A percentile compares a stretch with the other conserved stretches of the same genome.
Evolutionary conservation across 2,329 filamentous ascomycete species (phyloP).

Genomic region (Podosphaera xanthii): DNA sequence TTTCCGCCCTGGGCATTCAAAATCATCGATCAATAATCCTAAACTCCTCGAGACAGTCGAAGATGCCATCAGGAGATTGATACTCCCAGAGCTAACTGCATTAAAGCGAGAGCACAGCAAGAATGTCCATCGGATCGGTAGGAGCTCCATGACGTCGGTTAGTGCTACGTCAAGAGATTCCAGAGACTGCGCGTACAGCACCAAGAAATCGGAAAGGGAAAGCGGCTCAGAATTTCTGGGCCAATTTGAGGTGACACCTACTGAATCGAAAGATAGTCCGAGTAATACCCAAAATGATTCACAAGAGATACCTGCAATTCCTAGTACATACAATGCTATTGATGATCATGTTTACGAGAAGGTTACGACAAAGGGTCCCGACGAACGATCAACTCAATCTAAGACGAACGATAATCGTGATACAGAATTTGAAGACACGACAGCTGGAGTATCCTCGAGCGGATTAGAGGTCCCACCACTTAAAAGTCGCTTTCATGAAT

Average conservation of each 20-base stretch:
- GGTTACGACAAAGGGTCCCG: not conserved
- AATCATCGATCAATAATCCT: constrained; percentile 49
- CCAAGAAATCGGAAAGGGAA: constrained; percentile 20
- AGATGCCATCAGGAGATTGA: constrained; percentile 49
- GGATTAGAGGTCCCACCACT: constrained; percentile 38
- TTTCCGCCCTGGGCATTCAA: constrained; percentile 29
- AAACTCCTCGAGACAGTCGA: constrained; percentile 50
- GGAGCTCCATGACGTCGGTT: constrained; percentile 35
- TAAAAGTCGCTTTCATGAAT: constrained; percentile 39
- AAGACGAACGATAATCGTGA: constrained; percentile 11
- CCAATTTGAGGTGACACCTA: constrained; percentile 35
- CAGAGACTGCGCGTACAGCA: constrained; percentile 10
- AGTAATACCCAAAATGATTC: constrained; percentile 27
- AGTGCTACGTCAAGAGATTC: constrained; percentile 33
- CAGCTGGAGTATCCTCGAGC: constrained; percentile 21
- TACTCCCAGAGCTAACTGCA: constrained; percentile 72
- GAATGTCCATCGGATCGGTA: constrained; percentile 32
- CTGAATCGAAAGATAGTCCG: constrained; percentile 33
- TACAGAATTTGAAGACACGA: constrained; percentile 12
- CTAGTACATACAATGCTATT: constrained; percentile 10
- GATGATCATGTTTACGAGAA: not conserved
- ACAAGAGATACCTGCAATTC: constrained; percentile 28
- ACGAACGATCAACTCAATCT: constrained; percentile 13
- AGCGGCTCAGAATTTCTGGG: constrained; percentile 17
- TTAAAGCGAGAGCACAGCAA: constrained; percentile 78